Percentiles rank a stretch among this genome's conserved stretches.
Evolutionary conservation across 768 basidiomycete genomes (phyloP).

Genomic region (Naematelia aurantialba): DNA sequence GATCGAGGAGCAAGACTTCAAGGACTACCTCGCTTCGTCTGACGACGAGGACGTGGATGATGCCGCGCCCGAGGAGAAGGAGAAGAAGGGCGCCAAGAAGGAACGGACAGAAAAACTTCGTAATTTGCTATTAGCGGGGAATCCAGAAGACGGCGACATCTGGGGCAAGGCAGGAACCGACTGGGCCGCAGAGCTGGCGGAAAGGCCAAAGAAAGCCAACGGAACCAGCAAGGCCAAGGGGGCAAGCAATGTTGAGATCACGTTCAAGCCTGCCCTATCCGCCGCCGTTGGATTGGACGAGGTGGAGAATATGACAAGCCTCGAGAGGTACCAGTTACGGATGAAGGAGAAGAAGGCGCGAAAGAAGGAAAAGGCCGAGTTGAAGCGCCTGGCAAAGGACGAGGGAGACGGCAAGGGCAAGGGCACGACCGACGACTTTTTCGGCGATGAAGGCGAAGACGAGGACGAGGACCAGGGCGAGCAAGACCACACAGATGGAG

Average conservation of each 20-base stretch:
- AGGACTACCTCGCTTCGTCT: constrained; percentile 68
- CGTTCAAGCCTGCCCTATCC: constrained; percentile 77
- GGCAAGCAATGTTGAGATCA: constrained; percentile 85
- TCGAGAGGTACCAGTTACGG: constrained; percentile 85
- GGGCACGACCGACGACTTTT: constrained; percentile 66
- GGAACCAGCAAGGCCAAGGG: constrained; percentile 8
- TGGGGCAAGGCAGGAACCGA: constrained; percentile 62
- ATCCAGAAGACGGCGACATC: constrained; percentile 67
- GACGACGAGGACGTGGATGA: constrained; percentile 55
- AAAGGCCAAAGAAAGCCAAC: not conserved
- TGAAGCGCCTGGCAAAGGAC: constrained; percentile 33
- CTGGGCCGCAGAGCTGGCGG: constrained; percentile 23
- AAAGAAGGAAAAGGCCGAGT: constrained; percentile 66
- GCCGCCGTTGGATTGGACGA: constrained; percentile 54
- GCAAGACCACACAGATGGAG: not conserved
- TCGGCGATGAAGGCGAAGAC: constrained; percentile 56
- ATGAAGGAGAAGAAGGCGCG: constrained; percentile 81
- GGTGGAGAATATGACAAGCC: constrained; percentile 72
- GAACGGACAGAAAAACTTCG: constrained; percentile 68
- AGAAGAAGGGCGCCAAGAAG: constrained; percentile 51
- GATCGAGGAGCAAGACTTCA: constrained; percentile 87
- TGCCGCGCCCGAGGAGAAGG: constrained; percentile 27
- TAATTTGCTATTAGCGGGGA: constrained; percentile 66
- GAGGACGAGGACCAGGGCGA: constrained; percentile 8
- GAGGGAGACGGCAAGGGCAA: constrained; percentile 20